These are phyloP conservation scores for Erodium trifolium DNA, from an alignment of 441 rosid species.

Conservation along the genomic window DNA sequence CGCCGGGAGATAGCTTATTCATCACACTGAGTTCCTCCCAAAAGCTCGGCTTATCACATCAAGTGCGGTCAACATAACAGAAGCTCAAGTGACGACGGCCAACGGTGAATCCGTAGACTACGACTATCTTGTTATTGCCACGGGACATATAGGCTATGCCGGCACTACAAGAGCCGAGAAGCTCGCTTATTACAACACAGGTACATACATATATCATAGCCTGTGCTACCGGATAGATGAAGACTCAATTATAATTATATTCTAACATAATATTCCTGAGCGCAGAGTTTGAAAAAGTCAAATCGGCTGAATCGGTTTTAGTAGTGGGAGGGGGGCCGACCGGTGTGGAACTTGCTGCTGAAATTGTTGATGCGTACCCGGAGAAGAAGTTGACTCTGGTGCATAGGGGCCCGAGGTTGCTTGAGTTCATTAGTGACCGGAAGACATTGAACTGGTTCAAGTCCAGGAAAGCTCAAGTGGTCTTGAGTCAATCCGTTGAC, in stretches of 20 bases:
- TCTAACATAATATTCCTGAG: not conserved
- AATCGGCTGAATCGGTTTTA: slow-evolving; percentile 55
- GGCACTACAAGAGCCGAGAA: slow-evolving; percentile 48
- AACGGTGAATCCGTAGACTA: slow-evolving; percentile 39
- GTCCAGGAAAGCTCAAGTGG: slow-evolving; percentile 51
- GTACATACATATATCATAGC: slow-evolving; percentile 27
- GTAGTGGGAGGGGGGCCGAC: slow-evolving; percentile 85
- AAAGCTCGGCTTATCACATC: slow-evolving; percentile 56
- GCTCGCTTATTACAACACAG: slow-evolving; percentile 42
- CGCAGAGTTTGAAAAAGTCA: slow-evolving; percentile 64
- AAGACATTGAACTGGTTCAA: slow-evolving; percentile 52
- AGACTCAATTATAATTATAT: too few species aligned
- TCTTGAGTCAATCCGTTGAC: slow-evolving; percentile 52
- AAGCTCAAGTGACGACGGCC: slow-evolving; percentile 42
- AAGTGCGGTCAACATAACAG: slow-evolving; percentile 45
- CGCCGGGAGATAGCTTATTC: slow-evolving; percentile 51
- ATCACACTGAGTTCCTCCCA: slow-evolving; percentile 52
- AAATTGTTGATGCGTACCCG: slow-evolving; percentile 46
- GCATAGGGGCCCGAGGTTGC: slow-evolving; percentile 61
- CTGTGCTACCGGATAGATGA: too few species aligned
- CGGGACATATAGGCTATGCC: slow-evolving; percentile 52
- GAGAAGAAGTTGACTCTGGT: slow-evolving; percentile 70
- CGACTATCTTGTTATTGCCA: slow-evolving; percentile 77
- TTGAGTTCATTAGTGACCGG: slow-evolving; percentile 57
- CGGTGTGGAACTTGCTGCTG: slow-evolving; percentile 88